A percentile compares a stretch with the other conserved stretches of the same genome.
These are phyloP conservation scores for Xylaria curta DNA, from an alignment of 495 filamentous ascomycete genomes.

Conservation along the genomic window DNA sequence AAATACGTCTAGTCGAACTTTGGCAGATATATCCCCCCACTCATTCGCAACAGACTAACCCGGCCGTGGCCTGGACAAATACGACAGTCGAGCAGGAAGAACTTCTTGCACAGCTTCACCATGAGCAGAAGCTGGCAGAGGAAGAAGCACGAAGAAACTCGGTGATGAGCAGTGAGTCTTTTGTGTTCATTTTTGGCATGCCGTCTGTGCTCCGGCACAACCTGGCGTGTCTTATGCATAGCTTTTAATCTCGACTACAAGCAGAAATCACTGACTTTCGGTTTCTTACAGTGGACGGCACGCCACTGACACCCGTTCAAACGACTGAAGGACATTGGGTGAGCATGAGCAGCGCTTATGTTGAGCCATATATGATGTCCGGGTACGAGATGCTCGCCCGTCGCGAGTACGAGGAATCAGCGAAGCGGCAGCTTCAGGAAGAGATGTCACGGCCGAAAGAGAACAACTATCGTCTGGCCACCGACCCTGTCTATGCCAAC, in stretches of 20 bases:
- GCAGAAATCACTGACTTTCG: background rate
- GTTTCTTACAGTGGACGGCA: slow-evolving; percentile 46
- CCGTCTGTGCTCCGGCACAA: background rate
- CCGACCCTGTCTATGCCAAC: slow-evolving; percentile 67
- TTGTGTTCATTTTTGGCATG: background rate
- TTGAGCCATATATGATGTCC: slow-evolving; percentile 74
- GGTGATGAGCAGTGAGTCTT: slow-evolving; percentile 42
- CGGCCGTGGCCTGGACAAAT: slow-evolving; percentile 49
- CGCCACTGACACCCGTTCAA: slow-evolving; percentile 58
- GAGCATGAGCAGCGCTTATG: slow-evolving; percentile 40
- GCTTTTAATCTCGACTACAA: background rate
- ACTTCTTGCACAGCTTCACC: slow-evolving; percentile 54
- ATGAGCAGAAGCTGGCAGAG: slow-evolving; percentile 53
- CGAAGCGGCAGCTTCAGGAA: slow-evolving; percentile 43
- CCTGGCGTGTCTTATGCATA: no score
- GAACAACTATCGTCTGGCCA: slow-evolving; percentile 57
- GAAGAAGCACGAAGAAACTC: slow-evolving; percentile 40
- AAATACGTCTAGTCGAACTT: slow-evolving; percentile 66
- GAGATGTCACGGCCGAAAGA: slow-evolving; percentile 31
- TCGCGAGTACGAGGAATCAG: slow-evolving; percentile 56
- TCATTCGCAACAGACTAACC: slow-evolving; percentile 46
- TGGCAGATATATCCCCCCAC: slow-evolving; percentile 67
- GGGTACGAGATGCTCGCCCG: slow-evolving; percentile 67
- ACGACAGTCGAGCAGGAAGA: slow-evolving; percentile 61
- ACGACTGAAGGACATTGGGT: slow-evolving; percentile 58